Base-by-base conservation (phyloP, 1,284 basidiomycete species). In the Ganoderma multipileum region DNA sequence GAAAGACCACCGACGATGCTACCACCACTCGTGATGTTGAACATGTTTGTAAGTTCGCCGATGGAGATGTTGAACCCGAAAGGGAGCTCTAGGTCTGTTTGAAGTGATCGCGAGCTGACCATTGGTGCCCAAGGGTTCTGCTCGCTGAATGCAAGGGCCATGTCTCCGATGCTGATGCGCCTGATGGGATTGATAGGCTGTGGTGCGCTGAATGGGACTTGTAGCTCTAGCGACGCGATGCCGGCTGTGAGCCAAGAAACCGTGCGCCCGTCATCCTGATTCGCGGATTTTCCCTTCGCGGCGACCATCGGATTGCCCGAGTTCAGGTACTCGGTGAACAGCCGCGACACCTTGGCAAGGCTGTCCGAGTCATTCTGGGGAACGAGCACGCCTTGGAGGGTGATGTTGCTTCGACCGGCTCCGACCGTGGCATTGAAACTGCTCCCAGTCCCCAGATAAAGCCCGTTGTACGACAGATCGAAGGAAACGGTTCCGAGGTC, bases 291-390 rank as follows among this genome's bases (percentile, higher is more conserved):
- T 54, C 93, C 92, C 6, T 79, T 81, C 2, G 91, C 93, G 67
- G 88, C 74, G 47, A 93, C 89, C 3, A 81, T 83, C 2, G 90
- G 87, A 11, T 77, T 79, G 44, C 89, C 86, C 28, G 89, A 85
- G 75, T 94, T 94, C 73, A 95, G 82, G 78, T 92, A 94, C 64
- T 87, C 86, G 14, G 91, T 92, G 78, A 95, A 94, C 54, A 95
- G 81, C 67, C 86, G 76, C 3, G 91, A 91, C 62, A 93, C 80
- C 23, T 79, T 75, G 9, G 81, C 81, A 55, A 95, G 84, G 36
- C 85, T 82, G 14, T 81, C 79, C 18, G 83, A 71, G 39, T 81
- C 80, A 23, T 81, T 83, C 71, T 94, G 90, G 4, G 84, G 86
- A 23, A 90, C 74, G 55, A 95, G 82, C 20, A 83, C 81, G 18